Evolutionary conservation across 345 rosid species (phyloP).

Genomic region (Viola odorata): DNA sequence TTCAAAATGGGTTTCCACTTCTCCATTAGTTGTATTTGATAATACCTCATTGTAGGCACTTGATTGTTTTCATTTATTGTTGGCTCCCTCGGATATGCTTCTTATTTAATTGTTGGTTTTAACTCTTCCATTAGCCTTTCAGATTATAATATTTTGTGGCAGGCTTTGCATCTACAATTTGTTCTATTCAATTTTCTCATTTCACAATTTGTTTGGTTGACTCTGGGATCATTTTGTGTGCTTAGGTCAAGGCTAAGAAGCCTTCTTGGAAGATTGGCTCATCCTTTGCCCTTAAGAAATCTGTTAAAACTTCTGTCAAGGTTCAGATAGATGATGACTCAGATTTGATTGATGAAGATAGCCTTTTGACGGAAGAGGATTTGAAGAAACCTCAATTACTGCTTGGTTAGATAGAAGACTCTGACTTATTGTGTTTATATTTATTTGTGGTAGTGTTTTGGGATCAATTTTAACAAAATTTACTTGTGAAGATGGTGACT

Average conservation of each 20-base stretch:
- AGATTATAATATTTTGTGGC: too few species aligned
- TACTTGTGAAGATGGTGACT: constrained; percentile 55
- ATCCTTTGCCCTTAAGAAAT: constrained; percentile 71
- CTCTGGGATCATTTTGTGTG: neutral
- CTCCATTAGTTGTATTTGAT: too few species aligned
- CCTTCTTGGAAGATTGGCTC: constrained; percentile 86
- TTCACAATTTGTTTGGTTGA: neutral
- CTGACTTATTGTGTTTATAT: neutral
- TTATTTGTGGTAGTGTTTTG: neutral
- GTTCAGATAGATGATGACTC: constrained; percentile 57
- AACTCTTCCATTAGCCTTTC: too few species aligned
- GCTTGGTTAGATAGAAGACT: constrained; percentile 33
- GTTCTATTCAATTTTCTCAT: neutral
- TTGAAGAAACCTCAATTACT: constrained; percentile 74
- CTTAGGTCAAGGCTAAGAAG: constrained; percentile 65
- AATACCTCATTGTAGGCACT: too few species aligned
- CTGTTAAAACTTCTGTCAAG: constrained; percentile 40
- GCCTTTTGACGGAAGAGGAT: constrained; percentile 81
- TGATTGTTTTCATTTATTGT: too few species aligned
- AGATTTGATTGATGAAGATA: constrained; percentile 94
- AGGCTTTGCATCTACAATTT: too few species aligned
- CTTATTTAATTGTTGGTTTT: too few species aligned
- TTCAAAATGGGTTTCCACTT: too few species aligned
- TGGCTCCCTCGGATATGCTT: too few species aligned
- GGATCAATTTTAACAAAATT: neutral